phyloP scores from a whole-genome alignment of 2,329 filamentous ascomycete species.

The Penicillium sp. region DNA sequence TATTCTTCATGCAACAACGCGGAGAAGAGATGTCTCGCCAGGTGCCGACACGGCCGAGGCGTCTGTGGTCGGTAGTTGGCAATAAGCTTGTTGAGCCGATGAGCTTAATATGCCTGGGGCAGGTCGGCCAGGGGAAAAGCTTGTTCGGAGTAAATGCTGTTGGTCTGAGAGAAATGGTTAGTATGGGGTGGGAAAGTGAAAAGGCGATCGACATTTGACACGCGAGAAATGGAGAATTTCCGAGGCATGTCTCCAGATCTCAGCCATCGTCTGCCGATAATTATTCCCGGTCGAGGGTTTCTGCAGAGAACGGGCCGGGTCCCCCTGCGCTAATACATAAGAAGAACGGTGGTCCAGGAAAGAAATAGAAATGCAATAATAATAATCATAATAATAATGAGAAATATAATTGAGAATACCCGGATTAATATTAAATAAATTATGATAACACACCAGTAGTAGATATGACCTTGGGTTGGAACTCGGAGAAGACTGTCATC shows the following conservation, averaged over 20 bases:
- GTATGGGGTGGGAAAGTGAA: background rate
- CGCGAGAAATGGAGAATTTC: background rate
- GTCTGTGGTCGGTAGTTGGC: conserved; percentile 1
- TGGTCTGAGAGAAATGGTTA: background rate
- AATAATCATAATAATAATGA: background rate
- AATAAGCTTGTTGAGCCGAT: conserved; percentile 1
- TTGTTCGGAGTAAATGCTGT: background rate
- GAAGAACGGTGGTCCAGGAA: background rate
- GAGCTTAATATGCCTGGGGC: background rate
- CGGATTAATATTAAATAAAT: background rate
- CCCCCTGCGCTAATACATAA: background rate
- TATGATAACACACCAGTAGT: background rate
- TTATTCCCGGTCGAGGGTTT: conserved; percentile 2
- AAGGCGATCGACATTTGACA: background rate
- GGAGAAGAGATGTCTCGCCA: background rate
- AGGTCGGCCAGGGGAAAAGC: background rate
- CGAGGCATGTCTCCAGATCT: background rate
- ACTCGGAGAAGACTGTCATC: background rate
- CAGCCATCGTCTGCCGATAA: conserved; percentile 7
- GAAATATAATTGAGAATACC: background rate
- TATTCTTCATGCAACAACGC: background rate
- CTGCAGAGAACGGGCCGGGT: background rate
- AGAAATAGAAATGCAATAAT: background rate
- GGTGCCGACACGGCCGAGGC: background rate
- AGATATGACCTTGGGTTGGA: background rate